These are phyloP conservation scores for Coemansia sp. DNA, from an alignment of 192 early-diverging fungal species.

Conservation along the genomic window DNA sequence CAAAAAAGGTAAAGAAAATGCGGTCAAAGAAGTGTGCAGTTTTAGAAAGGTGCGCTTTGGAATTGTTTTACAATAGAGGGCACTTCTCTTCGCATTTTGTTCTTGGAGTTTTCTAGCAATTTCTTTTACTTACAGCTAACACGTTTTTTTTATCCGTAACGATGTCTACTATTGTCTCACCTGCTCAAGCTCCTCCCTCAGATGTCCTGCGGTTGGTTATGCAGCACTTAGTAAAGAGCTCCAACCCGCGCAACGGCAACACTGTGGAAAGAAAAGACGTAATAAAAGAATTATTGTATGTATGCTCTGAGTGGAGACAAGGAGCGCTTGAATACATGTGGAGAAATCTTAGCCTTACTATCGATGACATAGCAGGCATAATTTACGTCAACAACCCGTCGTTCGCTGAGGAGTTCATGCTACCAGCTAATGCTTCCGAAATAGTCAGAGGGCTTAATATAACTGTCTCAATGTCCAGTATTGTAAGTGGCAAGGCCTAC, in stretches of 20 bases:
- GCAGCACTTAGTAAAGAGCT: not conserved
- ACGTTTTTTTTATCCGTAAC: not conserved
- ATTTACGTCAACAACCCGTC: not conserved
- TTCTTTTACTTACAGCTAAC: not conserved
- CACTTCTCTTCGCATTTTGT: not conserved
- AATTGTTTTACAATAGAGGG: not conserved
- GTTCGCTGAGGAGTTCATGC: not conserved
- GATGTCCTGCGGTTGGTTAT: not conserved
- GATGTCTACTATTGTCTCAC: not conserved
- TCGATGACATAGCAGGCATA: not conserved
- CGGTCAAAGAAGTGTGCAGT: not conserved
- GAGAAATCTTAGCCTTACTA: not conserved
- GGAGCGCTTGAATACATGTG: not conserved
- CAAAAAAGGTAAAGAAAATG: not conserved
- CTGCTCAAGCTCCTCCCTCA: not conserved
- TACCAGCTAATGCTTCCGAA: not conserved
- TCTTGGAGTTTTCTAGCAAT: not conserved
- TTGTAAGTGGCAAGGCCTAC: not conserved
- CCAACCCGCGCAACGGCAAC: not conserved
- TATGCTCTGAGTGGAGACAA: not conserved
- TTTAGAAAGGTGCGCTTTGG: not conserved
- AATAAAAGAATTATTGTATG: not conserved
- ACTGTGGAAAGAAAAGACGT: not conserved
- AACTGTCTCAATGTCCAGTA: not conserved
- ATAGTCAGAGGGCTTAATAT: not conserved